Evolutionary conservation across 2,329 filamentous ascomycete genomes (phyloP).

Genomic region (Ambrosiella xylebori): DNA sequence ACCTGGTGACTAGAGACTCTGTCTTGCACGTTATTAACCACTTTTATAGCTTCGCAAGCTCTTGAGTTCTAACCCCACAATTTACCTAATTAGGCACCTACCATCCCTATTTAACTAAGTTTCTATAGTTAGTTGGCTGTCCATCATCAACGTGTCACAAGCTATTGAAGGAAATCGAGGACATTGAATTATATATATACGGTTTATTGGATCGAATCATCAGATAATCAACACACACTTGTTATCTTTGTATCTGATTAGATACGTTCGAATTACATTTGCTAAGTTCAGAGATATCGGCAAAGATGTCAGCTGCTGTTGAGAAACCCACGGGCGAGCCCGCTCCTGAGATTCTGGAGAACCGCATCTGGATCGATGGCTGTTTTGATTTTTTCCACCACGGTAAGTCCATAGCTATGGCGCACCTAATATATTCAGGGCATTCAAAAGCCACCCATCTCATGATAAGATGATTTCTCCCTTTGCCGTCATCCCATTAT

Average conservation of each 20-base stretch:
- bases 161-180: not conserved
- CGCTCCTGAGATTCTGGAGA: constrained; percentile 39
- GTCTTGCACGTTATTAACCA: too few relatives aligned
- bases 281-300: too few relatives aligned
- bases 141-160: not conserved
- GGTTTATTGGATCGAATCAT: not conserved
- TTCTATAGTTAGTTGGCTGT: not conserved
- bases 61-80: not conserved
- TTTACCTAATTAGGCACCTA: constrained; percentile 1
- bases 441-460: too few relatives aligned
- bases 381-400: constrained; percentile 99
- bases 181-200: not conserved
- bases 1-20: too few relatives aligned
- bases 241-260: not conserved
- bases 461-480: not conserved
- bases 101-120: not conserved
- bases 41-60: too few relatives aligned
- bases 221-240: not conserved
- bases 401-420: constrained; percentile 32
- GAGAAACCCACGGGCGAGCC: constrained; percentile 27
- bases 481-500: not conserved
- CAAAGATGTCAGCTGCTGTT: constrained; percentile 7
- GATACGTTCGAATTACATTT: not conserved
- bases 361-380: constrained; percentile 92
- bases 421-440: too few relatives aligned